These are phyloP conservation scores for Aplosporella prunicola DNA, from an alignment of 2,329 filamentous ascomycete species.

Conservation along the genomic window DNA sequence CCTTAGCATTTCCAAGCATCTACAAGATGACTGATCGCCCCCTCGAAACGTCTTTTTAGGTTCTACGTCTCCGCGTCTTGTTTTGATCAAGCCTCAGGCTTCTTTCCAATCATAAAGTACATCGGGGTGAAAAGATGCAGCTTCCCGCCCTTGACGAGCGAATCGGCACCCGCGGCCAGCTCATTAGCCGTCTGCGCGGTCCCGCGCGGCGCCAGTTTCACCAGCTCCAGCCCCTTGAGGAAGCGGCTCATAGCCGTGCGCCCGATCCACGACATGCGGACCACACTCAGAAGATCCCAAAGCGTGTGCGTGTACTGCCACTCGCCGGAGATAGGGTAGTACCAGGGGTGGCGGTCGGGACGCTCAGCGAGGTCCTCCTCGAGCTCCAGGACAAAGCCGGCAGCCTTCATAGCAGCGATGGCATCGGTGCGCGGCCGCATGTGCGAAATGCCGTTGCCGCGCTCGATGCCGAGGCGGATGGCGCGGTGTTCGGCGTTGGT, in stretches of 20 bases:
- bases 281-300: slow-evolving; percentile 71
- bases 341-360: slow-evolving; percentile 74
- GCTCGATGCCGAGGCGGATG: slow-evolving; percentile 92
- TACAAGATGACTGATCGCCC: too few relatives aligned
- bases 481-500: slow-evolving; percentile 75
- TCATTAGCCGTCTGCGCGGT: slow-evolving; percentile 94
- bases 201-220: slow-evolving; percentile 69
- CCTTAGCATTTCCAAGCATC: too few relatives aligned
- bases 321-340: slow-evolving; percentile 81
- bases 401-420: slow-evolving; percentile 71
- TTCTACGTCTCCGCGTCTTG: background rate
- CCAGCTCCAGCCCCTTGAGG: slow-evolving; percentile 63
- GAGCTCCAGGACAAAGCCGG: slow-evolving; percentile 74
- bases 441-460: slow-evolving; percentile 93
- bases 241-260: slow-evolving; percentile 66
- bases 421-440: slow-evolving; percentile 85
- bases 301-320: slow-evolving; percentile 73
- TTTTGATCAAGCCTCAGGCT: slow-evolving; percentile 44
- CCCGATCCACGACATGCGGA: slow-evolving; percentile 81
- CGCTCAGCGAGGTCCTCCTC: slow-evolving; percentile 79
- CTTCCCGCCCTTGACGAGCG: slow-evolving; percentile 73
- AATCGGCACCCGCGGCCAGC: slow-evolving; percentile 71
- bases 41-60: too few relatives aligned
- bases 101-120: slow-evolving; percentile 92
- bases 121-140: slow-evolving; percentile 96